phyloP scores from a whole-genome alignment of 371 early-diverging fungal genomes.

The Parasitella parasitica region DNA sequence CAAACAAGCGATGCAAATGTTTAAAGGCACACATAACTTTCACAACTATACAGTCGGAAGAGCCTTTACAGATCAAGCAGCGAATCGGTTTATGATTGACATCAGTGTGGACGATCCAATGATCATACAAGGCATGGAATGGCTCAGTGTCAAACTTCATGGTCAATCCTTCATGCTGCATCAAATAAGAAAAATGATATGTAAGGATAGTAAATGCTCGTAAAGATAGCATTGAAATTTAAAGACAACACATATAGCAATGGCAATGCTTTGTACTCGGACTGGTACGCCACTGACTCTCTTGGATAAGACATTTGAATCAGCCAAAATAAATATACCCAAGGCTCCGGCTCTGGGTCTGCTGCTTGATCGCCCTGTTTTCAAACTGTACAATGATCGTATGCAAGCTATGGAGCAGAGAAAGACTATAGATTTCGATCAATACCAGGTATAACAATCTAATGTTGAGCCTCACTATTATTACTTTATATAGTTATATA shows the following conservation, averaged over 20 bases:
- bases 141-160: constrained; percentile 89
- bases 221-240: no score
- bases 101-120: constrained; percentile 79
- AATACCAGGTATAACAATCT: constrained; percentile 34
- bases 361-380: constrained; percentile 81
- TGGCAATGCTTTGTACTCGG: constrained; percentile 83
- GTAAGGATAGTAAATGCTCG: constrained; percentile 36
- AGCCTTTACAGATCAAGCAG: constrained; percentile 71
- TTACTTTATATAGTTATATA: no score
- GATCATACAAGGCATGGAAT: constrained; percentile 80
- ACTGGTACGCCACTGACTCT: constrained; percentile 67
- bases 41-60: constrained; percentile 95
- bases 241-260: no score
- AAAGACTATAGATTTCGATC: constrained; percentile 45
- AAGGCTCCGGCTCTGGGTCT: constrained; percentile 98
- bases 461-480: no score
- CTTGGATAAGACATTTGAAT: constrained; percentile 64
- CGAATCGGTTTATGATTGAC: constrained; percentile 77
- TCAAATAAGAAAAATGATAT: constrained; percentile 99
- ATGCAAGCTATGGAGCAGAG: constrained; percentile 12
- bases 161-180: constrained; percentile 99
- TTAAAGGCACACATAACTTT: constrained; percentile 92
- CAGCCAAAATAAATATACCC: constrained; percentile 84
- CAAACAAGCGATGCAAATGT: constrained; percentile 66
- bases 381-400: constrained; percentile 64